Evolutionary conservation across 176 grass and related monocot genomes (phyloP).

Genomic region (Rhynchospora breviuscula): DNA sequence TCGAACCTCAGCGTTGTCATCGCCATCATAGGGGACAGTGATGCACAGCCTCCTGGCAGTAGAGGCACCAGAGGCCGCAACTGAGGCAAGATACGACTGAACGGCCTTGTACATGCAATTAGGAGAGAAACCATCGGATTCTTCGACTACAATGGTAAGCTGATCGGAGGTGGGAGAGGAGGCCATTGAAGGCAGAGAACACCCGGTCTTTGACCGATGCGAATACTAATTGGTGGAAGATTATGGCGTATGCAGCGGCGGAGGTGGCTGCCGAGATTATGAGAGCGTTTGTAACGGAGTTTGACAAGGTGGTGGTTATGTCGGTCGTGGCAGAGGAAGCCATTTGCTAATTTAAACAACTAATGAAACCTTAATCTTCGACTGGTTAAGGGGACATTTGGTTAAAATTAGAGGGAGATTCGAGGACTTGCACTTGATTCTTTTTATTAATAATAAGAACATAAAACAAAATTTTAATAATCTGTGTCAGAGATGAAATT

Average conservation of each 20-base stretch:
- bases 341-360: neutral
- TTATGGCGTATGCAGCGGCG: neutral
- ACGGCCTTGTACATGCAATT: slow-evolving; percentile 46
- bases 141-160: slow-evolving; percentile 51
- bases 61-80: slow-evolving; percentile 23
- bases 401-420: no score
- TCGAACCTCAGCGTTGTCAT: neutral
- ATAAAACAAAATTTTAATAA: no score
- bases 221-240: neutral
- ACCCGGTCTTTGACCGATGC: slow-evolving; percentile 20
- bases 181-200: slow-evolving; percentile 10
- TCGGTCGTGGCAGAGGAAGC: neutral
- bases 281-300: neutral
- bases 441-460: no score
- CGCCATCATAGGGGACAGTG: no score
- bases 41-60: slow-evolving; percentile 18
- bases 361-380: no score
- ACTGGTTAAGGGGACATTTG: no score
- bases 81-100: slow-evolving; percentile 37
- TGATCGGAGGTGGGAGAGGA: slow-evolving; percentile 30
- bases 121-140: slow-evolving; percentile 29
- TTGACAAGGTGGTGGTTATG: neutral
- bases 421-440: no score
- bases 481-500: no score
- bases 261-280: slow-evolving; percentile 17